Evolutionary conservation across 257 asterid species (phyloP).

Genomic region (Solanum sejunctum): DNA sequence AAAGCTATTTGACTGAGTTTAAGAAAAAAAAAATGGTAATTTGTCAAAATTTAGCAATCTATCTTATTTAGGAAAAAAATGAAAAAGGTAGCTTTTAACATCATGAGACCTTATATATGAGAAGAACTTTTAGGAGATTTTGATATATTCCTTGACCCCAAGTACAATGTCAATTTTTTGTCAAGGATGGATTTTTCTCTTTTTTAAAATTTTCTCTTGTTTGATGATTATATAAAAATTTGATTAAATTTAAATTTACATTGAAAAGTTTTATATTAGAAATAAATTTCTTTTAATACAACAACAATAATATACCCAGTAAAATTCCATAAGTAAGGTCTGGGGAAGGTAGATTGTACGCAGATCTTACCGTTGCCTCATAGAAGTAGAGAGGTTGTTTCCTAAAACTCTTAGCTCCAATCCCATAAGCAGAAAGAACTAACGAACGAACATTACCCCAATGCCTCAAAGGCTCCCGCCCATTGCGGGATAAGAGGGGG

Average conservation of each 20-base stretch:
- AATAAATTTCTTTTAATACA: too few relatives aligned
- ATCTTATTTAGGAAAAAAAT: neutral
- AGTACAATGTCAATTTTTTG: neutral
- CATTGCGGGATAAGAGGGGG: too few relatives aligned
- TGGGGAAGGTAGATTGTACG: too few relatives aligned
- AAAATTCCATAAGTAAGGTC: too few relatives aligned
- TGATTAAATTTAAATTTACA: neutral
- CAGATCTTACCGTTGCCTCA: too few relatives aligned
- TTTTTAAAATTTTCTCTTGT: neutral
- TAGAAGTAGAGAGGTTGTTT: too few relatives aligned
- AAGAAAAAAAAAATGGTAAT: neutral
- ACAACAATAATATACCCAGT: too few relatives aligned
- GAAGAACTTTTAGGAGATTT: neutral
- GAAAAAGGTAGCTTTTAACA: neutral
- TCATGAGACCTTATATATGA: neutral
- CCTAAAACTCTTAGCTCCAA: too few relatives aligned
- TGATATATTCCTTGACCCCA: neutral
- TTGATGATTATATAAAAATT: neutral
- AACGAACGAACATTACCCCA: too few relatives aligned
- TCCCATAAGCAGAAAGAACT: too few relatives aligned
- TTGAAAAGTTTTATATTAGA: neutral
- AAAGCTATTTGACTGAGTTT: neutral
- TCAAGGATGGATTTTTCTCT: neutral
- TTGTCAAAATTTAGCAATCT: neutral
- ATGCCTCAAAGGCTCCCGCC: too few relatives aligned